Percentiles rank a stretch among this genome's conserved stretches.
phyloP scores from a whole-genome alignment of 768 basidiomycete genomes.

The Pholiota molesta region DNA sequence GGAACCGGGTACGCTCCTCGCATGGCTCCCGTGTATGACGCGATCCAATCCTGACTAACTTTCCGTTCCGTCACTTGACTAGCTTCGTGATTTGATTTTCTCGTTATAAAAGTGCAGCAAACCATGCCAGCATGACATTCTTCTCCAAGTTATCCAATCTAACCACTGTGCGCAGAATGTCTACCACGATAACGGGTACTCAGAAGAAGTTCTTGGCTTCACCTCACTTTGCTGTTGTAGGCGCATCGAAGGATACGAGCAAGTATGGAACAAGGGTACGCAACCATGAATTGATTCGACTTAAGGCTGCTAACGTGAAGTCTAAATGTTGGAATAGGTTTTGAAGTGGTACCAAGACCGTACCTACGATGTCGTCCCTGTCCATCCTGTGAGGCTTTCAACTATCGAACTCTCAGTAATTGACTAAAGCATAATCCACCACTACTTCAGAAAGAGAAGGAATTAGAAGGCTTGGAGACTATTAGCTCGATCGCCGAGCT shows the following conservation, averaged over 20 bases:
- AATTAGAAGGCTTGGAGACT: slow-evolving; percentile 68
- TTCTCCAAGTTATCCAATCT: slow-evolving; percentile 3
- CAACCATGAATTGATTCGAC: not conserved
- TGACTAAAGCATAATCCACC: not conserved
- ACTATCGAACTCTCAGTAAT: not conserved
- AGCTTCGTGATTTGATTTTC: not conserved
- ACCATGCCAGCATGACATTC: not conserved
- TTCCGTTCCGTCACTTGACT: slow-evolving; percentile 13
- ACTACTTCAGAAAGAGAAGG: slow-evolving; percentile 59
- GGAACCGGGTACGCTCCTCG: slow-evolving; percentile 11
- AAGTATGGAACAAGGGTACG: slow-evolving; percentile 80
- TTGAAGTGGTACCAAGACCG: slow-evolving; percentile 76
- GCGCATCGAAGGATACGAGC: slow-evolving; percentile 76
- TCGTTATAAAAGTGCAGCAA: slow-evolving; percentile 2
- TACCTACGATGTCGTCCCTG: slow-evolving; percentile 62
- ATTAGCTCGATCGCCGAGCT: slow-evolving; percentile 60
- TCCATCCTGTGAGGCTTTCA: slow-evolving; percentile 65
- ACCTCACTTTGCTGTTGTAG: slow-evolving; percentile 74
- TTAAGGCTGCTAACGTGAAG: not conserved
- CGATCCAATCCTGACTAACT: slow-evolving; percentile 2
- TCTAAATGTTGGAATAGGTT: slow-evolving; percentile 47
- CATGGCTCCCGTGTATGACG: slow-evolving; percentile 5
- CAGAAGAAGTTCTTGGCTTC: slow-evolving; percentile 67
- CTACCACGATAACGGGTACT: slow-evolving; percentile 29
- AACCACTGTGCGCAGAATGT: slow-evolving; percentile 18